These are phyloP conservation scores for Ophiostoma tasmaniense DNA, from an alignment of 2,329 filamentous ascomycete species.

Conservation along the genomic window DNA sequence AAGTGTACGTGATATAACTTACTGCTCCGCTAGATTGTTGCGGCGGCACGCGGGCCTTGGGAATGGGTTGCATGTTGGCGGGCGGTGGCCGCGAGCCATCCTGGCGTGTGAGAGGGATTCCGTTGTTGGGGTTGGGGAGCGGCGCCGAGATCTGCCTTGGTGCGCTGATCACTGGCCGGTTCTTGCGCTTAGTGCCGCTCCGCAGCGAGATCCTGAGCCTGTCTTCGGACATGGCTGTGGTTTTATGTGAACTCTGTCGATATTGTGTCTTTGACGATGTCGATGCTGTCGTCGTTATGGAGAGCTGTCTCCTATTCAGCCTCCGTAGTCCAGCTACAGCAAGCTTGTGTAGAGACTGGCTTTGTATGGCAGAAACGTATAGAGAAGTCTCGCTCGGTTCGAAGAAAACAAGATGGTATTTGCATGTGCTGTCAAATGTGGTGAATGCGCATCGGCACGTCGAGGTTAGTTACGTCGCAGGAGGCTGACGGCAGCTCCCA, in stretches of 20 bases:
- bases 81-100: slow-evolving; percentile 24
- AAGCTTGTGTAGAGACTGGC: not conserved
- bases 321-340: slow-evolving; percentile 14
- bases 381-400: not conserved
- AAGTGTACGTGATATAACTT: too few species aligned
- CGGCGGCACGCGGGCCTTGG: slow-evolving; percentile 31
- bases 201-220: slow-evolving; percentile 55
- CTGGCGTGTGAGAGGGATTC: slow-evolving; percentile 12
- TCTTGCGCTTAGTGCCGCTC: slow-evolving; percentile 52
- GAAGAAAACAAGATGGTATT: not conserved
- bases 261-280: not conserved
- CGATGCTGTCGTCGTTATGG: slow-evolving; percentile 1
- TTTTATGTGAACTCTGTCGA: not conserved
- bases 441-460: not conserved
- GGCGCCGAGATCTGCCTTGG: slow-evolving; percentile 55
- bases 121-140: slow-evolving; percentile 43
- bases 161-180: slow-evolving; percentile 53
- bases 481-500: slow-evolving; percentile 8
- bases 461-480: not conserved
- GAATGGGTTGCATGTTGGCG: slow-evolving; percentile 25
- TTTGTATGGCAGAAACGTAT: not conserved
- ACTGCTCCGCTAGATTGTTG: slow-evolving; percentile 50
- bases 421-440: not conserved
- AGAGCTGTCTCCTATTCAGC: not conserved
- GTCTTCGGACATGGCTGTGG: slow-evolving; percentile 50